phyloP scores from a whole-genome alignment of 192 early-diverging fungal species.

The Coemansia sp. region DNA sequence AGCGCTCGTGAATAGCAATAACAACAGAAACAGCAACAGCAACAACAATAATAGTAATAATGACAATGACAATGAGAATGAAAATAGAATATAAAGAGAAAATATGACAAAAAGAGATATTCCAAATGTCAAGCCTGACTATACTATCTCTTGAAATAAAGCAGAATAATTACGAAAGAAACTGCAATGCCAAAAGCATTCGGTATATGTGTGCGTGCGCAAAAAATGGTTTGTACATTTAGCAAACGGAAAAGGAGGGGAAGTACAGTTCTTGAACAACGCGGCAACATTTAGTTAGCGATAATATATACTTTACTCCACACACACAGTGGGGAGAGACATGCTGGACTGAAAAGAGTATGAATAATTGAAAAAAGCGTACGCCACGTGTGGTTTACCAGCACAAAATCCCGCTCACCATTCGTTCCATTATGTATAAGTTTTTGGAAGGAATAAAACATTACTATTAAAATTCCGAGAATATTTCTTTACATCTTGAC shows the following conservation, averaged over 20 bases:
- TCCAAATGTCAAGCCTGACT: not conserved
- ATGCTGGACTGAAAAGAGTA: not conserved
- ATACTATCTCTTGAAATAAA: not conserved
- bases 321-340: not conserved
- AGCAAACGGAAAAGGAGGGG: not conserved
- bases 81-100: no score
- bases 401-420: not conserved
- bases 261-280: not conserved
- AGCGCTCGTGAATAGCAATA: no score
- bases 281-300: not conserved
- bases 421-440: not conserved
- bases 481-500: no score
- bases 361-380: not conserved
- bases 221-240: not conserved
- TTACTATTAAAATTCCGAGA: no score
- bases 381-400: not conserved
- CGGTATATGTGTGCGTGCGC: not conserved
- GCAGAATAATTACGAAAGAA: no score
- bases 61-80: no score
- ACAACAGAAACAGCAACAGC: no score
- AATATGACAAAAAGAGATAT: not conserved
- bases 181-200: no score
- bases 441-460: no score
- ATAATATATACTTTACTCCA: conserved; percentile 1
- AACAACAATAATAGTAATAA: no score